Conservation (phyloP, 2,329 filamentous ascomycete genomes). For the Hymenoscyphus fraxineus region DNA sequence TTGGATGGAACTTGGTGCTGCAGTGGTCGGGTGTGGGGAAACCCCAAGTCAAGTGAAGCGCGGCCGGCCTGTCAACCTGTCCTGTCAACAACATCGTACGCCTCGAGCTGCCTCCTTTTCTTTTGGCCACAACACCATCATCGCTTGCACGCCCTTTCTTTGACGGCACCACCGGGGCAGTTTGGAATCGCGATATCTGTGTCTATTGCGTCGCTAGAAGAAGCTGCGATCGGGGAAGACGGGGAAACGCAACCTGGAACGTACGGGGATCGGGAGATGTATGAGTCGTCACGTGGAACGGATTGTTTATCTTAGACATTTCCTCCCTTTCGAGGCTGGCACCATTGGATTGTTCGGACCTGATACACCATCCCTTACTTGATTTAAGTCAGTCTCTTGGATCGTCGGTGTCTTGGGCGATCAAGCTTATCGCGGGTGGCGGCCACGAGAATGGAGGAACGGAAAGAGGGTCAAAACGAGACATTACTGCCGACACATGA, state of each 20-base stretch:
- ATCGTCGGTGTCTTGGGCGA: not conserved
- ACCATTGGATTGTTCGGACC: not conserved
- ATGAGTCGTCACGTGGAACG: not conserved
- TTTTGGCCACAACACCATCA: not conserved
- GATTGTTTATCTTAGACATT: not conserved
- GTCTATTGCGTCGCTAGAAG: not conserved
- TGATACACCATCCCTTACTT: not conserved
- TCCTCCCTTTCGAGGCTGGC: not conserved
- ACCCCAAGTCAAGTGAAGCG: not conserved
- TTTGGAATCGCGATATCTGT: not conserved
- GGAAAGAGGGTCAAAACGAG: conserved; percentile 7
- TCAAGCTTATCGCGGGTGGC: not conserved
- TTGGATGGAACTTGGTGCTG: not conserved
- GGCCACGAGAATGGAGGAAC: conserved; percentile 4
- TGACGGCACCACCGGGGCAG: not conserved
- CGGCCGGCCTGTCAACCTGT: not conserved
- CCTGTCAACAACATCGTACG: not conserved
- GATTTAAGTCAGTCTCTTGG: not conserved
- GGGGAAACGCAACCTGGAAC: not conserved
- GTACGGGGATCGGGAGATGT: not conserved
- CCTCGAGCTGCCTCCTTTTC: not conserved
- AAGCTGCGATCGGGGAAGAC: not conserved
- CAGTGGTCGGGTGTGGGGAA: too few relatives aligned
- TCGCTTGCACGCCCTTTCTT: not conserved
- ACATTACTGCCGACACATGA: conserved; percentile 18